These are phyloP conservation scores for Mortierella alpina DNA, from an alignment of 192 early-diverging fungal species.

Conservation along the genomic window DNA sequence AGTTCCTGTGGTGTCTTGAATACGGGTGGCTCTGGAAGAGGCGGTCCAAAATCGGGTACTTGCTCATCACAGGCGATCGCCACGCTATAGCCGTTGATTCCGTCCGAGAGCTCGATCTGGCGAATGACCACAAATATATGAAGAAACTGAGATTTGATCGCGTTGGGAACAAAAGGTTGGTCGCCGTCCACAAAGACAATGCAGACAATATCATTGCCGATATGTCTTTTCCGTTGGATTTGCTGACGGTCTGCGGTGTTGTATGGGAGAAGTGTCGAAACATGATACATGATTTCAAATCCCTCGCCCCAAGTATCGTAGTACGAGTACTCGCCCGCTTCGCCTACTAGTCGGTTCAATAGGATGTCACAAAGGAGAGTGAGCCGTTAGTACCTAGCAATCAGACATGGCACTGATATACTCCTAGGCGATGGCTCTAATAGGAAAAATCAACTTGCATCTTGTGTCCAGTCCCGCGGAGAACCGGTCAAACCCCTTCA, in stretches of 20 bases:
- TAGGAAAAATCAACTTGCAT: slow-evolving; percentile 54
- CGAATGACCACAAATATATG: slow-evolving; percentile 68
- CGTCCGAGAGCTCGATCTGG: slow-evolving; percentile 19
- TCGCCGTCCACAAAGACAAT: slow-evolving; percentile 66
- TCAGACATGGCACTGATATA: no score
- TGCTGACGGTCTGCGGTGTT: slow-evolving; percentile 76
- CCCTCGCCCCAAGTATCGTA: slow-evolving; percentile 78
- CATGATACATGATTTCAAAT: slow-evolving; percentile 82
- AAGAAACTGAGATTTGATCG: slow-evolving; percentile 69
- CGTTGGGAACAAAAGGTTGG: slow-evolving; percentile 63
- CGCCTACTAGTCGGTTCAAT: slow-evolving; percentile 60
- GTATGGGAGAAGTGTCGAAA: slow-evolving; percentile 78
- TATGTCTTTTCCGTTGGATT: slow-evolving; percentile 71
- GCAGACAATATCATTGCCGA: slow-evolving; percentile 74
- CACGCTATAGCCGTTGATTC: slow-evolving; percentile 26
- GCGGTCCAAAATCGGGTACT: slow-evolving; percentile 65
- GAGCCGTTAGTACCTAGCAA: neutral
- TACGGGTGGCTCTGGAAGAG: slow-evolving; percentile 56
- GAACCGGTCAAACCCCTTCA: slow-evolving; percentile 81
- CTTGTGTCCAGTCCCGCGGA: slow-evolving; percentile 79
- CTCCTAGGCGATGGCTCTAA: no score
- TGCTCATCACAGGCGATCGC: slow-evolving; percentile 56
- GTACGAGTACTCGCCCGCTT: slow-evolving; percentile 75
- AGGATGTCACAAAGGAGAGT: neutral
- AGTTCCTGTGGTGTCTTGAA: slow-evolving; percentile 55